A percentile compares a stretch with the other conserved stretches of the same genome.
Conservation (phyloP, 495 filamentous ascomycete genomes). For the Aspergillus biplanus region DNA sequence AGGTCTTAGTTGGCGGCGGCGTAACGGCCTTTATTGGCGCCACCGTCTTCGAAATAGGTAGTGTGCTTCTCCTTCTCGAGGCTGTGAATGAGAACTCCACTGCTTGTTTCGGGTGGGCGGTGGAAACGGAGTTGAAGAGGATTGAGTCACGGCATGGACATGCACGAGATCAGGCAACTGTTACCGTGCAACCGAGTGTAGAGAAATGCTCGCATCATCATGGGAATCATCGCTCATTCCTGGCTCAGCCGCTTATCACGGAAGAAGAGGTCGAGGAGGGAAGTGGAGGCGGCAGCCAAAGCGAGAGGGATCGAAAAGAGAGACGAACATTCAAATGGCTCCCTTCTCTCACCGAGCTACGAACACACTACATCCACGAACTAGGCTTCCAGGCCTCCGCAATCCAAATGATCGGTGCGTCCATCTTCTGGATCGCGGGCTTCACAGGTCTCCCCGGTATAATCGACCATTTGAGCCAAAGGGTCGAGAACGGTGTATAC, state of each 20-base stretch:
- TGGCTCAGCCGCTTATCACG: constrained; percentile 25
- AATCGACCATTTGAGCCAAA: constrained; percentile 46
- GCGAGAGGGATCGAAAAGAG: constrained; percentile 4
- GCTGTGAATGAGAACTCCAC: constrained; percentile 68
- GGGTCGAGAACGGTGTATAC: constrained; percentile 59
- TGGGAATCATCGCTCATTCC: constrained; percentile 50
- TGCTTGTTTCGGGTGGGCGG: constrained; percentile 74
- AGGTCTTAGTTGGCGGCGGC: constrained; percentile 57
- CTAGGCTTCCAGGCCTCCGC: constrained; percentile 70
- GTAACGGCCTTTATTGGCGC: constrained; percentile 71
- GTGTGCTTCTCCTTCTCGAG: constrained; percentile 66
- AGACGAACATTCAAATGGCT: constrained; percentile 60
- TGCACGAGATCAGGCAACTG: constrained; percentile 1
- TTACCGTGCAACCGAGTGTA: constrained; percentile 33
- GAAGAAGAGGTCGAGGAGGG: no score
- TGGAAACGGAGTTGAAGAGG: constrained; percentile 53
- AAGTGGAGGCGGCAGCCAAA: constrained; percentile 5
- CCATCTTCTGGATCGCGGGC: constrained; percentile 67
- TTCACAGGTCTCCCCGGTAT: constrained; percentile 68
- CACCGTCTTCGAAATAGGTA: constrained; percentile 69
- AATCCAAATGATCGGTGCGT: constrained; percentile 63
- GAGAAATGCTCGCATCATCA: constrained; percentile 60
- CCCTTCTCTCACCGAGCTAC: constrained; percentile 59
- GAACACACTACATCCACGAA: constrained; percentile 66
- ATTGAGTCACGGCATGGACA: constrained; percentile 15